Percentiles rank a stretch among this genome's conserved stretches.
Conservation (phyloP, 2,329 filamentous ascomycete genomes). For the Stagonosporopsis rhizophila region DNA sequence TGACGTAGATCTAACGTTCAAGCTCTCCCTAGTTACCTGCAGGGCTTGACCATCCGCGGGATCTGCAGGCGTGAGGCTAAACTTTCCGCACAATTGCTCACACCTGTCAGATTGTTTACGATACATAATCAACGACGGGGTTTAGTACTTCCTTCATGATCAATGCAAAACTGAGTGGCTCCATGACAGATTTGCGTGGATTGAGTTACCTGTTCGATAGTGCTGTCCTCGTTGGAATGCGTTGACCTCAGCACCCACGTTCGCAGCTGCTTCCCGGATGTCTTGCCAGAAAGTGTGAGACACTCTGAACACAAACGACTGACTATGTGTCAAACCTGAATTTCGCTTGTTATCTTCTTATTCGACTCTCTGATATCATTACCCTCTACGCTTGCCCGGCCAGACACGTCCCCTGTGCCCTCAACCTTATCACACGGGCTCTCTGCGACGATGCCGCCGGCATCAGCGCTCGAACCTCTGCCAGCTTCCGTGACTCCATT, state of each 20-base stretch:
- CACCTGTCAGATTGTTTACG: too few relatives aligned
- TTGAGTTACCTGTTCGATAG: neutral
- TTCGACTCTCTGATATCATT: neutral
- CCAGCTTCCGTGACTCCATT: neutral
- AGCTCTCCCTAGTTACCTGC: too few relatives aligned
- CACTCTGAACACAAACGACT: neutral
- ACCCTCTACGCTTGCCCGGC: neutral
- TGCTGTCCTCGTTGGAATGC: neutral
- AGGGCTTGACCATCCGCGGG: too few relatives aligned
- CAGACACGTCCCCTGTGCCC: neutral
- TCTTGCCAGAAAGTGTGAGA: neutral
- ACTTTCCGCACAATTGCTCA: too few relatives aligned
- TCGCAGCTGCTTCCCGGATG: neutral
- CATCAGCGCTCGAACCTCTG: neutral
- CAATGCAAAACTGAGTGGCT: too few relatives aligned
- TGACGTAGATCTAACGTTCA: too few relatives aligned
- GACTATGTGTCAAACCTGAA: neutral
- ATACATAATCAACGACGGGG: too few relatives aligned
- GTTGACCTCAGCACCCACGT: neutral
- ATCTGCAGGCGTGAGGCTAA: too few relatives aligned
- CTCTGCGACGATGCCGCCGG: conserved; percentile 11
- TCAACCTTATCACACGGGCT: neutral
- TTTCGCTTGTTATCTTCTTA: neutral
- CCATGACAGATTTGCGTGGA: too few relatives aligned
- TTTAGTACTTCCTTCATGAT: too few relatives aligned